Percentiles rank a stretch among this genome's conserved stretches.
Conservation (phyloP, 352 stramenopile species). For the Globisporangium ultimum region DNA sequence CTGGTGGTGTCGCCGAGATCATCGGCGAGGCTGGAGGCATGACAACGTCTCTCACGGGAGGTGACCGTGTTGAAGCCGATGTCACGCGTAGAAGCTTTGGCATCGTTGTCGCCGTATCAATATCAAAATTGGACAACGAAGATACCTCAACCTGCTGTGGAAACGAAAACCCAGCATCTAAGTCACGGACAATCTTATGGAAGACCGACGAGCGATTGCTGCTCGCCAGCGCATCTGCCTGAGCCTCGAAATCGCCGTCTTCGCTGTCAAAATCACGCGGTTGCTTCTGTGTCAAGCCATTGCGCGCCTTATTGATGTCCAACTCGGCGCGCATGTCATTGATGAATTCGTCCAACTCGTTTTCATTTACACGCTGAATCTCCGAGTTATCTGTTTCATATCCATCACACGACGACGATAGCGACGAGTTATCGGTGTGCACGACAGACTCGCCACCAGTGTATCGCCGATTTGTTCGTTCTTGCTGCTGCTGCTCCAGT, state of each 20-base stretch:
- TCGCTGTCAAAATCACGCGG: conserved; percentile 19
- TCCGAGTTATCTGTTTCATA: conserved; percentile 25
- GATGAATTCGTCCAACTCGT: conserved; percentile 26
- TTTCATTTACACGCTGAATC: conserved; percentile 16
- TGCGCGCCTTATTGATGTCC: neutral
- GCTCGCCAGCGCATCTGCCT: conserved; percentile 9
- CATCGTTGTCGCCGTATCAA: neutral
- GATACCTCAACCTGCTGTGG: conserved; percentile 35
- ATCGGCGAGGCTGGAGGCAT: neutral
- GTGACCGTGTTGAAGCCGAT: conserved; percentile 15
- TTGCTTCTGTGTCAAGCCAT: neutral
- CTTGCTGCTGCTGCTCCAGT: neutral
- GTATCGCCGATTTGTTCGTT: neutral
- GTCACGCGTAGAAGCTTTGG: conserved; percentile 4
- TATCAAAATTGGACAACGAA: conserved; percentile 21
- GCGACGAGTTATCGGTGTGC: conserved; percentile 27
- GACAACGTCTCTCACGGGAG: conserved; percentile 4
- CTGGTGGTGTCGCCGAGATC: conserved; percentile 9
- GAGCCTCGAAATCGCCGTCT: conserved; percentile 17
- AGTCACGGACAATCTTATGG: conserved; percentile 52
- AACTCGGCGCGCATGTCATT: conserved; percentile 19
- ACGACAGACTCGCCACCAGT: conserved; percentile 20
- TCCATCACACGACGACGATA: conserved; percentile 23
- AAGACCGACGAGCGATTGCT: conserved; percentile 23
- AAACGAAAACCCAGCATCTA: conserved; percentile 56